These are phyloP conservation scores for Blumeria graminis DNA, from an alignment of 2,329 filamentous ascomycete genomes.

Conservation along the genomic window DNA sequence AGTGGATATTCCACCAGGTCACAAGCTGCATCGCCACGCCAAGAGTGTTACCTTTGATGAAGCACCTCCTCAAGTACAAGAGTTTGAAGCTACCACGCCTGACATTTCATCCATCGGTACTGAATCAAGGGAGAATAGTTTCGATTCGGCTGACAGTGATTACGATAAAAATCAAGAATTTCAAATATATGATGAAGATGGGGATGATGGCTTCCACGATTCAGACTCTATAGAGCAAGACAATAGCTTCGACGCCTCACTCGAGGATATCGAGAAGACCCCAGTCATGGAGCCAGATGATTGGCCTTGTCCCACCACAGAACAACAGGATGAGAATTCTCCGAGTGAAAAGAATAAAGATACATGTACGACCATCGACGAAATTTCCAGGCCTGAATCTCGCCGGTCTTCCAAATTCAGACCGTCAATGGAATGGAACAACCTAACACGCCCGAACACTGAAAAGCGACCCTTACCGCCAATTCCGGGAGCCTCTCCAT, in stretches of 20 bases:
- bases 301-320: constrained; percentile 27
- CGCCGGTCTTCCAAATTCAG: constrained; percentile 17
- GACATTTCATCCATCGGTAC: constrained; percentile 83
- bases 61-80: constrained; percentile 79
- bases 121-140: constrained; percentile 79
- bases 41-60: constrained; percentile 97
- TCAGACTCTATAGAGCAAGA: constrained; percentile 33
- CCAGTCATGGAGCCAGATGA: constrained; percentile 94
- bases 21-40: constrained; percentile 53
- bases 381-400: constrained; percentile 27
- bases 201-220: constrained; percentile 30
- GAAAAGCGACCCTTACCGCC: constrained; percentile 73
- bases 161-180: neutral
- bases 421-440: constrained; percentile 12
- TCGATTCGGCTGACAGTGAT: constrained; percentile 59
- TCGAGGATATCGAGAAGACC: constrained; percentile 92
- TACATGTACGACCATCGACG: constrained; percentile 26
- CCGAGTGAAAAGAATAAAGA: neutral
- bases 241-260: constrained; percentile 85
- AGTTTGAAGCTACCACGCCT: constrained; percentile 94
- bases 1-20: constrained; percentile 35
- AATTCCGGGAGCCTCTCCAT: constrained; percentile 38
- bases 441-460: constrained; percentile 24
- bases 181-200: constrained; percentile 16
- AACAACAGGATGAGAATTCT: constrained; percentile 3